Base-by-base conservation (phyloP, 2,329 filamentous ascomycete species). In the Pyricularia sp. region DNA sequence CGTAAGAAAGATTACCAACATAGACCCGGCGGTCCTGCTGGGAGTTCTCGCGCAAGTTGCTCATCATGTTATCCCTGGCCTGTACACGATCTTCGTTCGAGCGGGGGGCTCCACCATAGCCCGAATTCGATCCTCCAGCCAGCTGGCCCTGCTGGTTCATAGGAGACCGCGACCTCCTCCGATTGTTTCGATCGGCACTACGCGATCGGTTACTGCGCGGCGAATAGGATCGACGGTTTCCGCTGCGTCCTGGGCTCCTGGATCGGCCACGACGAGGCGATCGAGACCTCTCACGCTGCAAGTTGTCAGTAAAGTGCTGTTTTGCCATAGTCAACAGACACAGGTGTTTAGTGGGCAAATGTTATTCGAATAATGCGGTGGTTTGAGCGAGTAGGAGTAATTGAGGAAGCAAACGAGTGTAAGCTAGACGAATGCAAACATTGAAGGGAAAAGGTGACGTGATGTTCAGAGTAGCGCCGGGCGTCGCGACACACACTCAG, bases 1-100 rank as follows among this genome's bases (percentile, higher is more conserved):
- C 95, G 85, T 99, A 99, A 66, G 94, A 95, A 75, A 99, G 87
- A 80, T 99, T 99, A 81, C 95, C 95, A 79, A 99, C 95, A 80
- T 99, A 99, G 88, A 99, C 95, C 74, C 95, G 94, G 78, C 95
- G 94, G 86, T 99, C 95, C 83, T 99, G 95, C 80, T 98, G 95
- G 71, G 95, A 98, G 64, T 92, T 91, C 78, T 98, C 95, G 78
- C 93, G 90, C 75, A 97, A 90, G 78, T 88, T 93, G 81, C 89
- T 91, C 92, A 98, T 96, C 93, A 97, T 97, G 79, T 93, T 90
- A 81, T 97, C 93, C 81, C 95, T 94, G 76, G 91, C 91, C 72
- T 86, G 89, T 72, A 88, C 84, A 76, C 93, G 90, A 77, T 97
- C 93, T 80, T 98, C 94, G 81, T 89, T 92, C 70, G 88, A 89